Conservation (phyloP, 2,329 filamentous ascomycete species). For the Sarocladium brachiariae region DNA sequence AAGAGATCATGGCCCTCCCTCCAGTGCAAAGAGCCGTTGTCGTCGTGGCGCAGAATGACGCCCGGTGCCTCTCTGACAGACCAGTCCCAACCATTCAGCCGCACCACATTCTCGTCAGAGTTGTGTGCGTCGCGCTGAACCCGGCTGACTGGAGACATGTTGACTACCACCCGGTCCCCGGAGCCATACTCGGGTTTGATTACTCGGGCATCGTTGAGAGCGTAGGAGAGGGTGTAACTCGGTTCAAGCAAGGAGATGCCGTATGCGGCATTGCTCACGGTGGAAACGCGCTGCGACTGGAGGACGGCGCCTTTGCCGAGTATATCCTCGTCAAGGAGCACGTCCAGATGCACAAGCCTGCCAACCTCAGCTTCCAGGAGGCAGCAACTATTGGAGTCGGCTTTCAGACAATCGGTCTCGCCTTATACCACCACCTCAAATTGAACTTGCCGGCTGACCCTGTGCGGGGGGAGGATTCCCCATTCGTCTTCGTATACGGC, state of each 20-base stretch:
- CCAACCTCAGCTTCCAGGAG: constrained; percentile 36
- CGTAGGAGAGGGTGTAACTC: constrained; percentile 35
- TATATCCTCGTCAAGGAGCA: constrained; percentile 32
- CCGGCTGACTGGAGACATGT: constrained; percentile 29
- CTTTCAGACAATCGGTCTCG: constrained; percentile 38
- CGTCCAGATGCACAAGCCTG: constrained; percentile 36
- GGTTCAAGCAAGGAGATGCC: constrained; percentile 41
- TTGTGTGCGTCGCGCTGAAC: constrained; percentile 27
- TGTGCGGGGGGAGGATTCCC: constrained; percentile 26
- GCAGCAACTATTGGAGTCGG: constrained; percentile 36
- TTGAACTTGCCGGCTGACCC: constrained; percentile 39
- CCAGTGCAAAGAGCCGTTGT: too few species aligned
- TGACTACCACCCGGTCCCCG: constrained; percentile 11
- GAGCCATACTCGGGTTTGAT: constrained; percentile 33
- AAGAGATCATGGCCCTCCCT: too few species aligned
- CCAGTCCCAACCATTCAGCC: too few species aligned
- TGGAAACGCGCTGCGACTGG: constrained; percentile 18
- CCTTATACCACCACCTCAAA: constrained; percentile 39
- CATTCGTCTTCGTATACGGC: constrained; percentile 33
- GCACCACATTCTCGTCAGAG: constrained; percentile 24
- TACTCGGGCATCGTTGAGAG: constrained; percentile 40
- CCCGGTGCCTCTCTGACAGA: too few species aligned
- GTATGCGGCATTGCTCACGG: constrained; percentile 35
- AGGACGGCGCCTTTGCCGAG: constrained; percentile 36
- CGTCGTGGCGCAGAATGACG: too few species aligned